phyloP scores from a whole-genome alignment of 2,329 filamentous ascomycete genomes.

The Talaromyces verruculosus region DNA sequence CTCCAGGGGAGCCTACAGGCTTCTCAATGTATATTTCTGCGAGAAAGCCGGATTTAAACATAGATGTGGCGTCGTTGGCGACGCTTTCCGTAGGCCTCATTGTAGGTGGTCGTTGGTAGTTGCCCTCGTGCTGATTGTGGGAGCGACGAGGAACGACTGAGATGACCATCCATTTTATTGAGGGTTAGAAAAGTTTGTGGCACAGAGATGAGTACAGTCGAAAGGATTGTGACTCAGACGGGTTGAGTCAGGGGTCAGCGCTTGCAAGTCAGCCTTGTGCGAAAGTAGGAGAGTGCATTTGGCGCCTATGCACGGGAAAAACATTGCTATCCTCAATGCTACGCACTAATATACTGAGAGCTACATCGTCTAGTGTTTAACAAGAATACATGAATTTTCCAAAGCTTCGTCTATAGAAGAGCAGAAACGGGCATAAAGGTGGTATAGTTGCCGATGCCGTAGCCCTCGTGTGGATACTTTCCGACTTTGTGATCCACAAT shows the following conservation, averaged over 20 bases:
- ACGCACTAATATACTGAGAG: neutral
- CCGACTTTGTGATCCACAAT: neutral
- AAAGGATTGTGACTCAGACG: neutral
- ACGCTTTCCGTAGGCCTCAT: neutral
- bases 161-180: neutral
- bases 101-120: neutral
- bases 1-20: constrained; percentile 38
- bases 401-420: neutral
- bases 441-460: neutral
- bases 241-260: neutral
- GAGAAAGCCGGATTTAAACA: constrained; percentile 80
- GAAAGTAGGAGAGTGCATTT: neutral
- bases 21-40: constrained; percentile 69
- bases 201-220: neutral
- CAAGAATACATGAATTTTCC: neutral
- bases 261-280: neutral
- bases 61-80: constrained; percentile 34
- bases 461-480: neutral
- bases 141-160: neutral
- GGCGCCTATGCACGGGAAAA: neutral
- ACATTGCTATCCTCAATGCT: neutral
- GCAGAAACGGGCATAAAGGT: neutral
- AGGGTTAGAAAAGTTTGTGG: neutral
- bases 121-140: neutral
- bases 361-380: neutral